These are phyloP conservation scores for Hibiscus mutabilis DNA, from an alignment of 345 rosid genomes.

Conservation along the genomic window DNA sequence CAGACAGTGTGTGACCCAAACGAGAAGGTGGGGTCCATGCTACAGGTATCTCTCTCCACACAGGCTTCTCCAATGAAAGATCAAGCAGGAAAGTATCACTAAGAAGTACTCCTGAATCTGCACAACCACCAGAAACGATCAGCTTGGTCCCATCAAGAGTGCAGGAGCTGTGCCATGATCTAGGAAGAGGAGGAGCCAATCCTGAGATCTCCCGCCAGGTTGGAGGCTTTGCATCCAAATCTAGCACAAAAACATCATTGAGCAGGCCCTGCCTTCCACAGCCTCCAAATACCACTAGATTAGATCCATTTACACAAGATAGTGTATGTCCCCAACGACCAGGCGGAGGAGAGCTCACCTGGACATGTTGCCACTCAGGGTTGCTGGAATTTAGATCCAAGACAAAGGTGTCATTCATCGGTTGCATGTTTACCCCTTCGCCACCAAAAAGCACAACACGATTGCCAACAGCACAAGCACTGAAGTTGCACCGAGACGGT, in stretches of 20 bases:
- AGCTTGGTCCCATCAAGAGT: constrained; percentile 86
- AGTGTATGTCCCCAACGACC: constrained; percentile 90
- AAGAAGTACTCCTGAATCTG: constrained; percentile 80
- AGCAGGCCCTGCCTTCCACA: constrained; percentile 85
- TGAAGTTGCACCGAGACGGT: neutral
- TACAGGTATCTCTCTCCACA: constrained; percentile 83
- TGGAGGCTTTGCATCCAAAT: constrained; percentile 81
- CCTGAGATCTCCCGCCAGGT: constrained; percentile 88
- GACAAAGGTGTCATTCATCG: constrained; percentile 50
- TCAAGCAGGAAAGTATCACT: constrained; percentile 86
- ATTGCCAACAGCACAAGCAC: constrained; percentile 73
- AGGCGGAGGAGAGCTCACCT: constrained; percentile 84
- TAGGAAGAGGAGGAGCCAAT: constrained; percentile 77
- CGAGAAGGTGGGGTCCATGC: constrained; percentile 90
- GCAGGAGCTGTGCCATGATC: constrained; percentile 96
- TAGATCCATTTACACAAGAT: constrained; percentile 72
- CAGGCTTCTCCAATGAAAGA: constrained; percentile 78
- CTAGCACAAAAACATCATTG: constrained; percentile 71
- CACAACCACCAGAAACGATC: constrained; percentile 86
- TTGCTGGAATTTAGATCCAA: constrained; percentile 64
- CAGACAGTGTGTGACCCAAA: constrained; percentile 74
- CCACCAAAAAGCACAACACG: constrained; percentile 28
- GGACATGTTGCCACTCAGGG: constrained; percentile 81
- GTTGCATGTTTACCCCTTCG: constrained; percentile 3
- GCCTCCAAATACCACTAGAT: constrained; percentile 83